These are phyloP conservation scores for Xeromyces bisporus DNA, from an alignment of 495 filamentous ascomycete genomes.

Conservation along the genomic window DNA sequence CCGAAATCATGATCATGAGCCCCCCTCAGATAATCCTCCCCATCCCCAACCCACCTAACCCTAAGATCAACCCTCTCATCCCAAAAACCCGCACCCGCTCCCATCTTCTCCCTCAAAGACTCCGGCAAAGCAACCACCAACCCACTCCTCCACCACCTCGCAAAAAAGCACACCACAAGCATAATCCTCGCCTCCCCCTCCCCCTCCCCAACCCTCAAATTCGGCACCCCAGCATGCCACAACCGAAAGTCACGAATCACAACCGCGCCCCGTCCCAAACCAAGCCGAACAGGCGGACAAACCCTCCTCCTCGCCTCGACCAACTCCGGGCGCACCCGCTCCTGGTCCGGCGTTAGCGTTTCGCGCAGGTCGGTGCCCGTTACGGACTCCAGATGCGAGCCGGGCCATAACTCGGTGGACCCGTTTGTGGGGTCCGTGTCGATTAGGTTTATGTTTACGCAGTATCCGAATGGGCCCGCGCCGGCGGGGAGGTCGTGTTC, in stretches of 20 bases:
- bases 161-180: conserved; percentile 19
- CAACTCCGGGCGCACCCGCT: conserved; percentile 10
- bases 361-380: conserved; percentile 10
- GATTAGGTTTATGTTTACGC: conserved; percentile 27
- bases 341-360: conserved; percentile 1
- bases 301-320: conserved; percentile 15
- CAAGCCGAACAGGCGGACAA: conserved; percentile 19
- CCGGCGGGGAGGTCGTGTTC: conserved; percentile 32
- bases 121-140: conserved; percentile 8
- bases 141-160: conserved; percentile 14
- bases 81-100: conserved; percentile 4
- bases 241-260: conserved; percentile 24
- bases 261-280: conserved; percentile 21
- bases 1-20: conserved; percentile 16
- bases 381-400: conserved; percentile 19
- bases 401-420: conserved; percentile 36
- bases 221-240: conserved; percentile 31
- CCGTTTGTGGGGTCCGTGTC: conserved; percentile 38
- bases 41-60: conserved; percentile 13
- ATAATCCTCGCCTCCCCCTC: conserved; percentile 26
- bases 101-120: conserved; percentile 7
- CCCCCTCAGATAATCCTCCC: conserved; percentile 14
- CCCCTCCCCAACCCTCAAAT: too few species aligned
- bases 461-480: conserved; percentile 8
- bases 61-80: conserved; percentile 4